These are phyloP conservation scores for Colletotrichum limetticola DNA, from an alignment of 2,329 filamentous ascomycete species.

Conservation along the genomic window DNA sequence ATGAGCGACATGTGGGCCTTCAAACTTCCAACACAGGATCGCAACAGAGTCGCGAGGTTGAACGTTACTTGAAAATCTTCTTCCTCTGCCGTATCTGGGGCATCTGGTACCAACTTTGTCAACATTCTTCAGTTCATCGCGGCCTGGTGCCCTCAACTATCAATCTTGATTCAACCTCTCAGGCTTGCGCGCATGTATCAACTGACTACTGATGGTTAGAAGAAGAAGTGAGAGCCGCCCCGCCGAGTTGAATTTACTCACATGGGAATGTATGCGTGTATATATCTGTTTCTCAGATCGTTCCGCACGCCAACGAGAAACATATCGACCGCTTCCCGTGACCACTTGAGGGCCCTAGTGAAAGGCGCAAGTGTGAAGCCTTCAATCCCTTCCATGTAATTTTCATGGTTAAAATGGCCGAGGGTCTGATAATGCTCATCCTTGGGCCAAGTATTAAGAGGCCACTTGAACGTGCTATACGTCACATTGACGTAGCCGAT, in stretches of 20 bases:
- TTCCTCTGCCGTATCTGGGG: too few species aligned
- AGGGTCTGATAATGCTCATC: constrained; percentile 61
- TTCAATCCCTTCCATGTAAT: constrained; percentile 39
- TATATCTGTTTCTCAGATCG: constrained; percentile 39
- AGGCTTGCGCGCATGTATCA: too few species aligned
- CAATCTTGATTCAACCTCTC: too few species aligned
- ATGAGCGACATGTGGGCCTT: too few species aligned
- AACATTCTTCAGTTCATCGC: too few species aligned
- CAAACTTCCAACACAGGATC: too few species aligned
- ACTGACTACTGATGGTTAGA: neutral
- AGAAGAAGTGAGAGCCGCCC: too few species aligned
- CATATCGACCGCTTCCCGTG: constrained; percentile 37
- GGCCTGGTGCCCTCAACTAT: too few species aligned
- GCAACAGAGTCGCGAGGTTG: too few species aligned
- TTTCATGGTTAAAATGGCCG: constrained; percentile 38
- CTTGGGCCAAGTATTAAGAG: constrained; percentile 62
- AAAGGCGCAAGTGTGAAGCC: constrained; percentile 43
- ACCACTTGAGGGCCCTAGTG: constrained; percentile 41
- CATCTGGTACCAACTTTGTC: too few species aligned
- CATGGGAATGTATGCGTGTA: constrained; percentile 42
- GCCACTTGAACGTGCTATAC: constrained; percentile 59
- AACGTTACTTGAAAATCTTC: too few species aligned
- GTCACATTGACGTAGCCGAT: constrained; percentile 64
- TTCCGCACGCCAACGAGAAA: constrained; percentile 40
- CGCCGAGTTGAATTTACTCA: too few species aligned